A percentile compares a stretch with the other conserved stretches of the same genome.
phyloP scores from a whole-genome alignment of 1,284 basidiomycete genomes.

The Pascua guehoae region DNA sequence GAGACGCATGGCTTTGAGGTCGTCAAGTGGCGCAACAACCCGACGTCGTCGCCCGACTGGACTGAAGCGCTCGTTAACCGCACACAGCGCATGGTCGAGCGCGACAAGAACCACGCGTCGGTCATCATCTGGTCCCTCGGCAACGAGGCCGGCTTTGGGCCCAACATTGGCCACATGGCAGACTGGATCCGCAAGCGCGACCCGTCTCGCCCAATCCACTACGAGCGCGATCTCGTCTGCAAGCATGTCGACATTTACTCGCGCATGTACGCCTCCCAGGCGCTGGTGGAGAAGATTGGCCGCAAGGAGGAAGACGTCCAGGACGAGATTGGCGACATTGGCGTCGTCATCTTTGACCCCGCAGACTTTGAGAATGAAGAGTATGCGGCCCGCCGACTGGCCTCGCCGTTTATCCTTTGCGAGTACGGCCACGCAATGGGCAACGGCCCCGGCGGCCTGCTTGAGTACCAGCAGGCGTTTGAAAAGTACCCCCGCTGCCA shows the following conservation, averaged over 20 bases:
- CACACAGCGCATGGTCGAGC: slow-evolving; percentile 18
- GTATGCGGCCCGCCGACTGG: slow-evolving; percentile 3
- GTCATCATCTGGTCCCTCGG: slow-evolving; percentile 30
- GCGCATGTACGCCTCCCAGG: slow-evolving; percentile 23
- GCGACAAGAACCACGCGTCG: slow-evolving; percentile 31
- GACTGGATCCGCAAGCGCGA: slow-evolving; percentile 19
- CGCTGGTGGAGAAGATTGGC: slow-evolving; percentile 19
- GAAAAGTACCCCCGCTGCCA: slow-evolving; percentile 22
- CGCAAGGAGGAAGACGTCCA: slow-evolving; percentile 4
- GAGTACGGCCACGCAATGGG: slow-evolving; percentile 33
- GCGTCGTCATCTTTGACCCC: slow-evolving; percentile 1
- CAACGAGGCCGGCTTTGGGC: slow-evolving; percentile 25
- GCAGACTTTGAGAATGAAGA: neutral
- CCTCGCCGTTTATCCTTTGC: slow-evolving; percentile 21
- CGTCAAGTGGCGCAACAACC: slow-evolving; percentile 18
- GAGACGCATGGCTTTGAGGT: slow-evolving; percentile 29
- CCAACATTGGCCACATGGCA: slow-evolving; percentile 27
- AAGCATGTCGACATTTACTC: slow-evolving; percentile 23
- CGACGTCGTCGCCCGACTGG: slow-evolving; percentile 15
- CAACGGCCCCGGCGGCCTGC: slow-evolving; percentile 25
- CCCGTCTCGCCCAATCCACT: slow-evolving; percentile 23
- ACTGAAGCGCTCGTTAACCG: slow-evolving; percentile 20
- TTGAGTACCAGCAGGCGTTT: slow-evolving; percentile 24
- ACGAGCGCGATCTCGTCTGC: slow-evolving; percentile 22
- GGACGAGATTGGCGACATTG: slow-evolving; percentile 19